Conservation (phyloP, 2,329 filamentous ascomycete genomes). For the Penicillium occitanis region DNA sequence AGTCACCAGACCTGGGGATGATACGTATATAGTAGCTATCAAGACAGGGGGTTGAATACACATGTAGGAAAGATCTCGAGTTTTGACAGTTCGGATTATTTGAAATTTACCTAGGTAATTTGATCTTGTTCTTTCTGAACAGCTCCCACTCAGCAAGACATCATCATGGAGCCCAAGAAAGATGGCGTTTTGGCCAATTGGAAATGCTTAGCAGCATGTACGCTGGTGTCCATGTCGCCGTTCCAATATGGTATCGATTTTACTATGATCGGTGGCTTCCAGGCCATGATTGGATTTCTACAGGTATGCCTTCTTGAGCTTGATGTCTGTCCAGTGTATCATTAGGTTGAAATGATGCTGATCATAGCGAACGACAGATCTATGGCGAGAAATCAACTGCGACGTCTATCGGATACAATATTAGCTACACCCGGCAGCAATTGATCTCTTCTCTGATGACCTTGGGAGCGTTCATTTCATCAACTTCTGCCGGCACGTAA, state of each 20-base stretch:
- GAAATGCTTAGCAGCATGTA: slow-evolving; percentile 28
- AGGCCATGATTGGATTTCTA: slow-evolving; percentile 34
- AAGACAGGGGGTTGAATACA: background rate
- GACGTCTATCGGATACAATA: slow-evolving; percentile 36
- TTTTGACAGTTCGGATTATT: background rate
- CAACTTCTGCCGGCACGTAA: slow-evolving; percentile 34
- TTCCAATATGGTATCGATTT: slow-evolving; percentile 36
- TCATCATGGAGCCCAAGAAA: background rate
- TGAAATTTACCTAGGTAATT: background rate
- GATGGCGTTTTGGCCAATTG: slow-evolving; percentile 21
- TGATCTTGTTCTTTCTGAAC: background rate
- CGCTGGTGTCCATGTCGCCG: slow-evolving; percentile 34
- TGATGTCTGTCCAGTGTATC: background rate
- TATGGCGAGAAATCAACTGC: slow-evolving; percentile 4
- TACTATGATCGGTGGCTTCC: slow-evolving; percentile 34
- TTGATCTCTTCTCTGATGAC: slow-evolving; percentile 50
- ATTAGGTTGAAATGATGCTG: background rate
- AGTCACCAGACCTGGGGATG: background rate
- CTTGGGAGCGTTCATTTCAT: slow-evolving; percentile 47
- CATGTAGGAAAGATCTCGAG: background rate
- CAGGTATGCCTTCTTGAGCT: slow-evolving; percentile 20
- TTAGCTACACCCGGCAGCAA: slow-evolving; percentile 43
- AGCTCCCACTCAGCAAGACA: background rate
- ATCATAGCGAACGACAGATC: background rate
- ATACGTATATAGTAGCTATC: background rate